Evolutionary conservation across 345 rosid species (phyloP).

Genomic region (Orychophragmus violaceus): DNA sequence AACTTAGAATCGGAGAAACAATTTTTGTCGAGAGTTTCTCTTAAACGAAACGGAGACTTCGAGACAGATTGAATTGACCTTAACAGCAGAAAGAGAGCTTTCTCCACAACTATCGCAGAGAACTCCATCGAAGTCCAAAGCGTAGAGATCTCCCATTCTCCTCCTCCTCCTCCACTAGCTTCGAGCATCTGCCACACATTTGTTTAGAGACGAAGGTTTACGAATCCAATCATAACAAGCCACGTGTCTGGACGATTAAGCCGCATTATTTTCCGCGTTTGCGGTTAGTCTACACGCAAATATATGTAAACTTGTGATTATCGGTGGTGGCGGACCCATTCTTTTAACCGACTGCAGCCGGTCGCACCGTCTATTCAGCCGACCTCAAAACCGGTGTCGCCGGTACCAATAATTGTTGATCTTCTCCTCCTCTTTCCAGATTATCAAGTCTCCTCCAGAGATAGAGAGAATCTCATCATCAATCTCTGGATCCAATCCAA

Average conservation of each 20-base stretch:
- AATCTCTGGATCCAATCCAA: conserved; percentile 10
- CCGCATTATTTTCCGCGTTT: no score
- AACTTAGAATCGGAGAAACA: neutral
- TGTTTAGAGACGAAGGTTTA: neutral
- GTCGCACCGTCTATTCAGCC: conserved; percentile 25
- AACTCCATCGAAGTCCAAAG: conserved; percentile 95
- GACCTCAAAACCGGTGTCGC: conserved; percentile 32
- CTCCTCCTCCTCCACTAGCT: neutral
- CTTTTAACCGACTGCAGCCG: conserved; percentile 42
- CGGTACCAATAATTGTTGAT: conserved; percentile 32
- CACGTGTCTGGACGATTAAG: neutral
- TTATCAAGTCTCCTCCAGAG: no score
- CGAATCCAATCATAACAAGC: neutral
- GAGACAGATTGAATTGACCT: conserved; percentile 40
- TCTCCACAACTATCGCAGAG: conserved; percentile 85
- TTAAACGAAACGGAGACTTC: neutral
- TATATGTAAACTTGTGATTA: neutral
- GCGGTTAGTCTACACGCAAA: no score
- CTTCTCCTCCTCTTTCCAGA: no score
- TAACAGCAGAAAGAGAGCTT: conserved; percentile 90
- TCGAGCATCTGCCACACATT: conserved; percentile 24
- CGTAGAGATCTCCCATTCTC: conserved; percentile 68
- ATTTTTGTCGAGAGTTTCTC: no score
- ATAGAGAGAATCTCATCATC: conserved; percentile 30
- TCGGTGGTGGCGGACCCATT: no score